Evolutionary conservation across 352 stramenopile genomes (phyloP).

Genomic region (Globisporangium canariense): DNA sequence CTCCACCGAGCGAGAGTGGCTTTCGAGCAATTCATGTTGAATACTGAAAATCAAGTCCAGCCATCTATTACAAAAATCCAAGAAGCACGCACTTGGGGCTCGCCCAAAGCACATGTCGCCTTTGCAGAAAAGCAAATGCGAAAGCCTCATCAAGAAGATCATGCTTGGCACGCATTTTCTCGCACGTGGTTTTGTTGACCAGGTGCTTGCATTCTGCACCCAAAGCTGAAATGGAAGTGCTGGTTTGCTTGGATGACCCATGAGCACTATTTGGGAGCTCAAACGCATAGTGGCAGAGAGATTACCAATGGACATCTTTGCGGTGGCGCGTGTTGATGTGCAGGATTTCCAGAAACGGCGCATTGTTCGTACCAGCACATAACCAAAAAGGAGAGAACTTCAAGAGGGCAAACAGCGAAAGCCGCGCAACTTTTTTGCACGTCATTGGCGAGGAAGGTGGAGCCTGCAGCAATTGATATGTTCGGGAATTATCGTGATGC

Average conservation of each 20-base stretch:
- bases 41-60: background rate
- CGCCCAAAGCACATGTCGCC: background rate
- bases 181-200: background rate
- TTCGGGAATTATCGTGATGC: background rate
- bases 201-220: background rate
- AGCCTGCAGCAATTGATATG: background rate
- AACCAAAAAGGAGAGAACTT: background rate
- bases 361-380: background rate
- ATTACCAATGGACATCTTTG: background rate
- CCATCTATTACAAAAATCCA: background rate
- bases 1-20: background rate
- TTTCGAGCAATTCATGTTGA: too few species aligned
- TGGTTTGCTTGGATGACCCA: background rate
- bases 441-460: background rate
- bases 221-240: too few species aligned
- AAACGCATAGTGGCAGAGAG: background rate
- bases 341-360: background rate
- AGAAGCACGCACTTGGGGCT: background rate
- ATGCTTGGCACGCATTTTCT: background rate
- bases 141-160: background rate
- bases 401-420: background rate
- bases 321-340: background rate
- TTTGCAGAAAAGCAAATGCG: background rate
- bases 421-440: background rate
- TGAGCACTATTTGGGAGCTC: background rate